phyloP scores from a whole-genome alignment of 192 early-diverging fungal species.

The Kickxella alabastrina region DNA sequence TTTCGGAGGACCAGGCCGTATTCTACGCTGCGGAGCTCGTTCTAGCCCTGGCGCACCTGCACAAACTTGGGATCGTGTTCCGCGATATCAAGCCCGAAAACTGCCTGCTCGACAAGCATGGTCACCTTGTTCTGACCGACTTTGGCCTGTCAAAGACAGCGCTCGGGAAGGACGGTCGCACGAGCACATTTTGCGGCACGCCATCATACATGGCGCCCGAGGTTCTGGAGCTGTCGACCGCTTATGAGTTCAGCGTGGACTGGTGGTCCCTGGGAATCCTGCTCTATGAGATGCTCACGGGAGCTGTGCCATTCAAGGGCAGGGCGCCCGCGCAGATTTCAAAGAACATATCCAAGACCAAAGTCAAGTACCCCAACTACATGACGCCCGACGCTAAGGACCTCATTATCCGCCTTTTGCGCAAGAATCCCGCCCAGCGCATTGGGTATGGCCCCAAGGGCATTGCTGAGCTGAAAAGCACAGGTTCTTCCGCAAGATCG shows the following conservation, averaged over 20 bases:
- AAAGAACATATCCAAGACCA: slow-evolving; percentile 80
- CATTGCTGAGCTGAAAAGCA: slow-evolving; percentile 51
- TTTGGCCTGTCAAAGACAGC: slow-evolving; percentile 86
- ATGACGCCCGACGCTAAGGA: slow-evolving; percentile 75
- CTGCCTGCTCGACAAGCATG: slow-evolving; percentile 65
- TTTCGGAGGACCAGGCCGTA: slow-evolving; percentile 75
- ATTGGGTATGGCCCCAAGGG: slow-evolving; percentile 51
- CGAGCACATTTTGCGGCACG: slow-evolving; percentile 86
- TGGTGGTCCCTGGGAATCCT: slow-evolving; percentile 91
- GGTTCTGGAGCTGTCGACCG: slow-evolving; percentile 51
- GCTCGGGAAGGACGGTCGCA: slow-evolving; percentile 50
- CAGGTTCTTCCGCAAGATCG: slow-evolving; percentile 70
- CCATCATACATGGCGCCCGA: slow-evolving; percentile 87
- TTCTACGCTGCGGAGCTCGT: slow-evolving; percentile 90
- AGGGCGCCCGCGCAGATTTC: slow-evolving; percentile 77
- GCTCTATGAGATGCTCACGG: slow-evolving; percentile 89
- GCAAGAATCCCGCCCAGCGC: slow-evolving; percentile 58
- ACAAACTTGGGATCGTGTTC: slow-evolving; percentile 86
- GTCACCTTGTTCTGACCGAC: slow-evolving; percentile 86
- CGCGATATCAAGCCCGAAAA: slow-evolving; percentile 78
- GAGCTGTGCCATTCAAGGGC: slow-evolving; percentile 75
- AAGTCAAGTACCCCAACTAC: slow-evolving; percentile 74
- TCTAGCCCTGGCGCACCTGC: slow-evolving; percentile 82
- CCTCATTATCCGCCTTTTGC: slow-evolving; percentile 65
- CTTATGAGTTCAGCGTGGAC: slow-evolving; percentile 77